phyloP scores from a whole-genome alignment of 73 alveolate genomes.

The Uronychia setigera region DNA sequence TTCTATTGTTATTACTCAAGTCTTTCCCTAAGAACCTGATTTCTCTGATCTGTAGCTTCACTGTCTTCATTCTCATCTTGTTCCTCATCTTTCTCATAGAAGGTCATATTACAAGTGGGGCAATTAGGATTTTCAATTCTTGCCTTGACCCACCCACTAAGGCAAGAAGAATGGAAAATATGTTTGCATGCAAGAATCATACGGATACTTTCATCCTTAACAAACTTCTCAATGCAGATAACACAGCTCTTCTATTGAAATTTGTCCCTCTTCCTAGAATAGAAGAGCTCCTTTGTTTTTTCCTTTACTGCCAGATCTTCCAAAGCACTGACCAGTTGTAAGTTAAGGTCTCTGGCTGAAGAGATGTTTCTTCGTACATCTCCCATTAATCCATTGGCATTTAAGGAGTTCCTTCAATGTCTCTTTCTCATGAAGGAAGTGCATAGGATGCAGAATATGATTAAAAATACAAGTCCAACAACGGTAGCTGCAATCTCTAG shows the following conservation, averaged over 20 bases:
- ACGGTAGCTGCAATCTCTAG: neutral
- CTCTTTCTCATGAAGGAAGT: neutral
- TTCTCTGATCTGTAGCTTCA: neutral
- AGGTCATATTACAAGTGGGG: neutral
- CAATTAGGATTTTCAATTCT: neutral
- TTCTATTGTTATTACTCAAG: neutral
- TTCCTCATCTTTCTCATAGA: neutral
- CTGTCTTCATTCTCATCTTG: neutral
- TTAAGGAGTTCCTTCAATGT: neutral
- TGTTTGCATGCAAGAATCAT: neutral
- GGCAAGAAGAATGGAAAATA: neutral
- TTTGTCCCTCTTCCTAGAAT: neutral
- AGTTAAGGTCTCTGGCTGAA: neutral
- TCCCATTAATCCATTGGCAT: neutral
- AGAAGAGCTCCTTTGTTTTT: neutral
- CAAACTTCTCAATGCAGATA: neutral
- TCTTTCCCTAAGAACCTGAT: neutral
- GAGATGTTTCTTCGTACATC: neutral
- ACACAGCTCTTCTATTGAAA: neutral
- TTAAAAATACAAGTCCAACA: neutral
- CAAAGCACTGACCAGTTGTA: neutral
- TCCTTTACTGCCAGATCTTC: neutral
- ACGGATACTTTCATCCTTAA: neutral
- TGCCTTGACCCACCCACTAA: neutral
- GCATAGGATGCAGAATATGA: neutral